A percentile compares a stretch with the other conserved stretches of the same genome.
Conservation (phyloP, 305 asterid genomes). For the Fraxinus platypoda region DNA sequence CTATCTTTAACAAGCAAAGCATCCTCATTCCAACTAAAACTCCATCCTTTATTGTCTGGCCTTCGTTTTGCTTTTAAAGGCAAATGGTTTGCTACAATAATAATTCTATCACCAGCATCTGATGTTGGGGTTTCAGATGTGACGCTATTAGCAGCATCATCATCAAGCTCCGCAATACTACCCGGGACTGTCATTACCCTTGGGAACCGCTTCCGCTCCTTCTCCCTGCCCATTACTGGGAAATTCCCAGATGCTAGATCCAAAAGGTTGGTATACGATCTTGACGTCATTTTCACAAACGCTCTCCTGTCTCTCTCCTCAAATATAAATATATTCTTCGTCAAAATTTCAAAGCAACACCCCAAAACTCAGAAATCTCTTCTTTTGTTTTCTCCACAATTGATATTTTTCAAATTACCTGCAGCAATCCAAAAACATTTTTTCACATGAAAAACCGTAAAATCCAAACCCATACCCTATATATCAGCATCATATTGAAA, state of each 20-base stretch:
- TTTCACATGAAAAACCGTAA: background rate
- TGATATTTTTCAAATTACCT: constrained; percentile 17
- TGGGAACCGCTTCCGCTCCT: constrained; percentile 39
- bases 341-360: background rate
- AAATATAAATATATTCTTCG: background rate
- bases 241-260: constrained; percentile 61
- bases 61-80: constrained; percentile 50
- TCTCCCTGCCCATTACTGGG: constrained; percentile 45
- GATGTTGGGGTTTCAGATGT: constrained; percentile 45
- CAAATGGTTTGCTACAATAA: constrained; percentile 49
- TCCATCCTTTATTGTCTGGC: constrained; percentile 58
- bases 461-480: background rate
- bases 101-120: constrained; percentile 43
- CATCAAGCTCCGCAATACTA: constrained; percentile 48
- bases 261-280: constrained; percentile 55
- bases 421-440: constrained; percentile 15
- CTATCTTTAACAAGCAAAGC: constrained; percentile 52
- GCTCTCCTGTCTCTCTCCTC: constrained; percentile 8
- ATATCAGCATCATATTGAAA: background rate
- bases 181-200: constrained; percentile 60
- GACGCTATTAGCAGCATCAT: constrained; percentile 47
- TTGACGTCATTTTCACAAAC: constrained; percentile 47
- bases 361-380: constrained; percentile 13
- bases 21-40: constrained; percentile 53
- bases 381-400: constrained; percentile 1